Evolutionary conservation across 2,329 filamentous ascomycete species (phyloP).

Genomic region (Fusarium sarcochroum): DNA sequence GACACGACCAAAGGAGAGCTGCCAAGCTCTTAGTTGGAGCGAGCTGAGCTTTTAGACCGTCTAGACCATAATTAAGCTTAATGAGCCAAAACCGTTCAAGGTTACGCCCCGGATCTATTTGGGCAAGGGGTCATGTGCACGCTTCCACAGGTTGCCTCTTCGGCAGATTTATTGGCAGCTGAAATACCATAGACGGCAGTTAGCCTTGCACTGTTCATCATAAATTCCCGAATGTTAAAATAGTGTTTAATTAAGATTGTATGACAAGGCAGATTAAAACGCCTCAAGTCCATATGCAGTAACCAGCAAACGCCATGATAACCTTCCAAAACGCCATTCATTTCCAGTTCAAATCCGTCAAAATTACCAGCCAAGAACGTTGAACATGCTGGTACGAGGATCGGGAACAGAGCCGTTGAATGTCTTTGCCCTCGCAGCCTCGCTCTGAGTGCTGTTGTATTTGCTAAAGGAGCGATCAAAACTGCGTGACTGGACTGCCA

Average conservation of each 20-base stretch:
- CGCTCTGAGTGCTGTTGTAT: slow-evolving; percentile 45
- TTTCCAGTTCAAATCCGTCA: not conserved
- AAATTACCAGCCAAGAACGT: slow-evolving; percentile 44
- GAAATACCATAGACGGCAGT: not conserved
- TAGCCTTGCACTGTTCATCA: slow-evolving; percentile 1
- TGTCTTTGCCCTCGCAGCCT: slow-evolving; percentile 36
- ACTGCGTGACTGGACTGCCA: slow-evolving; percentile 36
- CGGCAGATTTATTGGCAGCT: not conserved
- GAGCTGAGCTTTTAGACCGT: slow-evolving; percentile 25
- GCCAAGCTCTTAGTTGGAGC: slow-evolving; percentile 17
- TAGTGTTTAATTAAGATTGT: slow-evolving; percentile 16
- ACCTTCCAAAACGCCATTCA: slow-evolving; percentile 10
- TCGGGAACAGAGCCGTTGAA: slow-evolving; percentile 45
- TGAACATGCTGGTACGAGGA: slow-evolving; percentile 45
- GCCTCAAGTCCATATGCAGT: slow-evolving; percentile 11
- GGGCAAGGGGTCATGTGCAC: slow-evolving; percentile 5
- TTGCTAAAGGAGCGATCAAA: slow-evolving; percentile 46
- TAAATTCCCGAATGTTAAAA: not conserved
- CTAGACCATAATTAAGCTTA: slow-evolving; percentile 35
- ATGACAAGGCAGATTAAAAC: slow-evolving; percentile 17
- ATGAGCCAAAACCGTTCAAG: not conserved
- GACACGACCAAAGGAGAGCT: slow-evolving; percentile 4
- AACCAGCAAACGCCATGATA: slow-evolving; percentile 7
- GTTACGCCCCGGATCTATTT: not conserved
- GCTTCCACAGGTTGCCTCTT: not conserved